phyloP scores from a whole-genome alignment of 2,329 filamentous ascomycete species.

The Aspergillus quadricinctus region DNA sequence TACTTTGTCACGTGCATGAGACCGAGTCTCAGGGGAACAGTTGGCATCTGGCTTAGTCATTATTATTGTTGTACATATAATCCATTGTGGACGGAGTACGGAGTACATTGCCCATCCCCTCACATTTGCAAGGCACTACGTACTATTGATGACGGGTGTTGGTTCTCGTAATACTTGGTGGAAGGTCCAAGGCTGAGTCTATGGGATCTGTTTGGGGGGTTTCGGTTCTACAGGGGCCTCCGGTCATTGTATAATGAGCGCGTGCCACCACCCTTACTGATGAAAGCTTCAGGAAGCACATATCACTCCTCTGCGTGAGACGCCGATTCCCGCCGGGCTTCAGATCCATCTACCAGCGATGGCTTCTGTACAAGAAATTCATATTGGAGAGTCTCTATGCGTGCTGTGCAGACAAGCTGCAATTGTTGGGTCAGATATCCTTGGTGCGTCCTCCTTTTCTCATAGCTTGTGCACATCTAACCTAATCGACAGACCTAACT shows the following conservation, averaged over 20 bases:
- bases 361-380: not conserved
- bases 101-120: too few relatives aligned
- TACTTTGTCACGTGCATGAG: not conserved
- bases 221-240: too few relatives aligned
- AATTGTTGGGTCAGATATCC: not conserved
- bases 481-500: not conserved
- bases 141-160: too few relatives aligned
- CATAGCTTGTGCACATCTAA: not conserved
- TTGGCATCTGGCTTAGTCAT: too few relatives aligned
- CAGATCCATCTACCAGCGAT: not conserved
- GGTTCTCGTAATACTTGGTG: too few relatives aligned
- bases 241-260: not conserved
- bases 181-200: too few relatives aligned
- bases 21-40: too few relatives aligned
- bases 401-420: conserved; percentile 2
- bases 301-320: not conserved
- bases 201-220: too few relatives aligned
- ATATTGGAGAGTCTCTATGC: not conserved
- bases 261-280: not conserved
- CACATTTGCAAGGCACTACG: too few relatives aligned
- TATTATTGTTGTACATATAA: too few relatives aligned
- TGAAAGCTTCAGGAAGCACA: not conserved
- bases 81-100: too few relatives aligned
- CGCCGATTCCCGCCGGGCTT: not conserved
- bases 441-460: not conserved